Percentiles rank a stretch among this genome's conserved stretches.
phyloP scores from a whole-genome alignment of 495 filamentous ascomycete genomes.

The Xylaria acuta region DNA sequence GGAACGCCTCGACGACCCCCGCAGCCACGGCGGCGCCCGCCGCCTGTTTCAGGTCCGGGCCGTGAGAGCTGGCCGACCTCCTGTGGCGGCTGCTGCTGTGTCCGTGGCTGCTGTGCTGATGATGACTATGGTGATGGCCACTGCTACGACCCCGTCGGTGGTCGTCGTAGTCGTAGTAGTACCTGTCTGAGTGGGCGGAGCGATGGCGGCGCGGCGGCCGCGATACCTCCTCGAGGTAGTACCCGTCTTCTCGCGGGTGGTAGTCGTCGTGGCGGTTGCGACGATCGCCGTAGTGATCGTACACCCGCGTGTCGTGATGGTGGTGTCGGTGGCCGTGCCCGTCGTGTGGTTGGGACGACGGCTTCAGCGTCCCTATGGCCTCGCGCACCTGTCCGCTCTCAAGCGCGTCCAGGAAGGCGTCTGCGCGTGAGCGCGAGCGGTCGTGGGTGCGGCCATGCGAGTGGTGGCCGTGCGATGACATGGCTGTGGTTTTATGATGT shows the following conservation, averaged over 20 bases:
- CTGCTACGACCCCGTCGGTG: background rate
- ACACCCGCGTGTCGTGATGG: background rate
- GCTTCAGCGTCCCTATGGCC: slow-evolving; percentile 15
- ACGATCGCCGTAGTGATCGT: slow-evolving; percentile 20
- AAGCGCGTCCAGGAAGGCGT: slow-evolving; percentile 23
- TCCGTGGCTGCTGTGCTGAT: background rate
- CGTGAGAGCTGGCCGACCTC: slow-evolving; percentile 10
- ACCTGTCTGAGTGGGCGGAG: slow-evolving; percentile 10
- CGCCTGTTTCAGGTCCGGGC: slow-evolving; percentile 19
- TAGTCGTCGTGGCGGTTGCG: slow-evolving; percentile 17
- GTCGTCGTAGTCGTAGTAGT: background rate
- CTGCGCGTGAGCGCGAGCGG: slow-evolving; percentile 21
- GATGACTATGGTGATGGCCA: too few relatives aligned
- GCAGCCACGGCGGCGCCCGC: slow-evolving; percentile 24
- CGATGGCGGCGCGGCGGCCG: slow-evolving; percentile 1
- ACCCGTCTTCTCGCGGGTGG: background rate
- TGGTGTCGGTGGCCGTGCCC: slow-evolving; percentile 7
- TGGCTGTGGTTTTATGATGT: background rate
- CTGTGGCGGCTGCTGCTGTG: background rate
- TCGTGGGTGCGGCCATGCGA: slow-evolving; percentile 20
- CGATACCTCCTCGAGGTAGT: background rate
- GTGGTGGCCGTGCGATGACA: slow-evolving; percentile 25
- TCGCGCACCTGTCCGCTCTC: slow-evolving; percentile 19
- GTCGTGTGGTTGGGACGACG: slow-evolving; percentile 1
- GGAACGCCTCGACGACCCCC: slow-evolving; percentile 26